Base-by-base conservation (phyloP, 805 yeast genomes). In the Yarrowia divulgata region DNA sequence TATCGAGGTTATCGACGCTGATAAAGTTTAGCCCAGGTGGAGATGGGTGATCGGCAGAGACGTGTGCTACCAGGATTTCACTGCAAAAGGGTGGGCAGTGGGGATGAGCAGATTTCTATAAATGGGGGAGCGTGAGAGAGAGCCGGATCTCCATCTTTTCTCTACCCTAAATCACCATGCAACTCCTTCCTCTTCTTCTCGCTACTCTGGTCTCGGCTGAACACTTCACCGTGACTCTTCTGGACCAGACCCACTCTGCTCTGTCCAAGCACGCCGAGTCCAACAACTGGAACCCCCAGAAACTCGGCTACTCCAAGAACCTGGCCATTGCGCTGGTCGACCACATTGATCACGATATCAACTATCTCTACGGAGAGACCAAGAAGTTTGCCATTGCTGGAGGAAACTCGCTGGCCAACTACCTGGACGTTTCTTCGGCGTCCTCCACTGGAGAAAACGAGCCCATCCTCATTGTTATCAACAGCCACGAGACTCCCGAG, bases 181-280 rank as follows among this genome's bases (percentile, higher is more conserved):
- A 52, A 12, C 57, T 52, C 32, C 40, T 35, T 12, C 42, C 57
- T 35, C 55, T 52, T 18, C 40, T 34, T 4, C 29, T 52, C 42
- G 55, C 55, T 34, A 8, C 55, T 0, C 55, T 49, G 4, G 39
- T 8, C 19, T 8, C 55, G 2, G 32, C 35, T 8, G 55, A 49
- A 23, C 39, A 9, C 23, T 16, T 49, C 23, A 16, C 55, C 23
- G 39, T 49, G 39, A 10, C 57, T n/a, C 57, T 52, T 0, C 42
- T 52, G 9, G 57, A 52, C 57, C 57, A 52, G 29, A 35, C 57
- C 42, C 57, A 52, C 42, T 52, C 57, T 8, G 57, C 32, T n/a
- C 42, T 52, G 2, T n/a, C 57, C 32, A n/a, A 35, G 42, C 57
- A 52, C 32, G 57, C 57, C 29, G 57, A 52, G 42, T 4, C 8